phyloP scores from a whole-genome alignment of 2,329 filamentous ascomycete genomes.

The Xylaria hypoxylon region DNA sequence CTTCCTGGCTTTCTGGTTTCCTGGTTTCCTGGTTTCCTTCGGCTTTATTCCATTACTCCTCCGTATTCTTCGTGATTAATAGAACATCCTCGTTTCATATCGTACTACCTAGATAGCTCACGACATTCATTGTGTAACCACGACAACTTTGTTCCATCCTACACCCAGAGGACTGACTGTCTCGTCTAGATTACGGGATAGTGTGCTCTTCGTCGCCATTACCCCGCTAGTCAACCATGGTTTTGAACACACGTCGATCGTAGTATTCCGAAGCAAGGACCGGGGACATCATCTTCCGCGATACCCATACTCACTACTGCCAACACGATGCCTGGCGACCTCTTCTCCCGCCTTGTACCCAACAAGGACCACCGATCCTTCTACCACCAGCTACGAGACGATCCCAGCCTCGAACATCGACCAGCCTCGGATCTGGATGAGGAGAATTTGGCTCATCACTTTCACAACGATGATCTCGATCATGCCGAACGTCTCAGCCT shows the following conservation, averaged over 20 bases:
- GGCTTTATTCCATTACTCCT: not conserved
- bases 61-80: not conserved
- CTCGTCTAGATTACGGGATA: not conserved
- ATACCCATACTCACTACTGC: conserved; percentile 13
- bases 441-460: conserved; percentile 64
- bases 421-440: conserved; percentile 62
- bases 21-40: no score
- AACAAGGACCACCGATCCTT: conserved; percentile 57
- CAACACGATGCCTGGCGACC: conserved; percentile 59
- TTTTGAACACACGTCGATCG: conserved; percentile 16
- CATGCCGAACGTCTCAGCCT: conserved; percentile 56
- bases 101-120: not conserved
- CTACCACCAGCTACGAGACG: conserved; percentile 63
- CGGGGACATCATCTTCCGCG: not conserved
- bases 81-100: not conserved
- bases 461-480: conserved; percentile 63
- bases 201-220: not conserved
- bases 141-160: conserved; percentile 10
- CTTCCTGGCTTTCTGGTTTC: not conserved
- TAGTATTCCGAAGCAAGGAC: conserved; percentile 17
- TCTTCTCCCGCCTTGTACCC: conserved; percentile 60
- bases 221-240: conserved; percentile 22
- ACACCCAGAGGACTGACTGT: not conserved
- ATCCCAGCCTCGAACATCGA: conserved; percentile 56
- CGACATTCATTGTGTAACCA: conserved; percentile 5